A percentile compares a stretch with the other conserved stretches of the same genome.
These are phyloP conservation scores for Halophytophthora batemanensis DNA, from an alignment of 352 stramenopile genomes.

Conservation along the genomic window DNA sequence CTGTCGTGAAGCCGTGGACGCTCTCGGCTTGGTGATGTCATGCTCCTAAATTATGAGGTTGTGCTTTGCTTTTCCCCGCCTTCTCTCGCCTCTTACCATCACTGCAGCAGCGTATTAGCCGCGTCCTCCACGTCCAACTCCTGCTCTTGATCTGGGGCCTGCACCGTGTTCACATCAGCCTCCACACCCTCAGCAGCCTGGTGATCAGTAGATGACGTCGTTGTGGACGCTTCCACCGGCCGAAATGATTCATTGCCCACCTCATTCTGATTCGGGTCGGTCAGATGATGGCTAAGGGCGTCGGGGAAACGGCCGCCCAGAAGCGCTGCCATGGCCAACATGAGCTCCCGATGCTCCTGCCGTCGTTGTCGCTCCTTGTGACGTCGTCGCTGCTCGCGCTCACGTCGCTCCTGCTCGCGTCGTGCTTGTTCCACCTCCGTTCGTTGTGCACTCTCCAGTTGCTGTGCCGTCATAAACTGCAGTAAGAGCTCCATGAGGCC, in stretches of 20 bases:
- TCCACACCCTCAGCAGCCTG: background rate
- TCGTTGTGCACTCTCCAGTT: conserved; percentile 35
- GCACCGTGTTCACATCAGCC: background rate
- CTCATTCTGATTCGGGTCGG: conserved; percentile 2
- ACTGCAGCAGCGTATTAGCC: conserved; percentile 1
- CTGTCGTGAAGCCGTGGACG: background rate
- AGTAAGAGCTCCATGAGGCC: conserved; percentile 48
- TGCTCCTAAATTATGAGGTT: conserved; percentile 6
- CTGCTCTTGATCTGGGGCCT: background rate
- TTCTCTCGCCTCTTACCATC: background rate
- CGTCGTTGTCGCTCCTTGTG: conserved; percentile 31
- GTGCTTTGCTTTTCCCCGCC: background rate
- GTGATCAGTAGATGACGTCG: no score
- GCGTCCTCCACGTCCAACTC: background rate
- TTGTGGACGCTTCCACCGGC: no score
- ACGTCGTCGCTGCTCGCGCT: conserved; percentile 27
- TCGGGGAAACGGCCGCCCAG: conserved; percentile 43
- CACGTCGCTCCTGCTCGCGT: conserved; percentile 20
- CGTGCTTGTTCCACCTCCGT: conserved; percentile 32
- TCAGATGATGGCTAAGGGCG: conserved; percentile 36
- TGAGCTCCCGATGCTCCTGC: conserved; percentile 48
- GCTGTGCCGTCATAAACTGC: conserved; percentile 51
- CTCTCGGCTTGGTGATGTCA: background rate
- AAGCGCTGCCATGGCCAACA: conserved; percentile 46
- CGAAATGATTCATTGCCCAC: no score